Percentiles rank a stretch among this genome's conserved stretches.
These are phyloP conservation scores for Huntiella moniliformis DNA, from an alignment of 2,329 filamentous ascomycete species.

Conservation along the genomic window DNA sequence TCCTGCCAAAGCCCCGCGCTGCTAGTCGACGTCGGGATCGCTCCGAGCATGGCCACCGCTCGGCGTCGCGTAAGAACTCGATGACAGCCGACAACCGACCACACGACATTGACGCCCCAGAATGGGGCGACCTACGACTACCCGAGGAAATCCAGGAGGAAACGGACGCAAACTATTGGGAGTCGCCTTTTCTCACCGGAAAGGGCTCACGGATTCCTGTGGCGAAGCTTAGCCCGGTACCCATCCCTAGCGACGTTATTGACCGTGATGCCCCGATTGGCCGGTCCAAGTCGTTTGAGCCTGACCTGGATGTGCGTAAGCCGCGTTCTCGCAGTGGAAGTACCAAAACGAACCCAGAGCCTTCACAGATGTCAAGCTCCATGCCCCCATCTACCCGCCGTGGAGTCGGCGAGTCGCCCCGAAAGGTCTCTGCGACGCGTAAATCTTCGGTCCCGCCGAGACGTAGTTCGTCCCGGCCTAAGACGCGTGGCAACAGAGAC, in stretches of 20 bases:
- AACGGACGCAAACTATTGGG: conserved; percentile 31
- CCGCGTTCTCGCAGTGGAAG: conserved; percentile 54
- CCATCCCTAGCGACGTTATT: conserved; percentile 51
- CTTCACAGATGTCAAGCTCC: conserved; percentile 4
- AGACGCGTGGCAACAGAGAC: conserved; percentile 24
- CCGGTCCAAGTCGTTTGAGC: conserved; percentile 21
- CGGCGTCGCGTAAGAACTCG: conserved; percentile 17
- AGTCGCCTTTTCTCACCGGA: conserved; percentile 17
- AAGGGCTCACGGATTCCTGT: conserved; percentile 74
- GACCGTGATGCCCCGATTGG: conserved; percentile 54
- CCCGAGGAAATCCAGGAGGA: conserved; percentile 59
- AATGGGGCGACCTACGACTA: conserved; percentile 50
- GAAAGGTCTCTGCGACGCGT: conserved; percentile 17
- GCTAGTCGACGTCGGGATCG: conserved; percentile 25
- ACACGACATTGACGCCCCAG: conserved; percentile 24
- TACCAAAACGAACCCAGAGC: conserved; percentile 25
- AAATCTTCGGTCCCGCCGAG: conserved; percentile 29
- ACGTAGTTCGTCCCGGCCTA: conserved; percentile 17
- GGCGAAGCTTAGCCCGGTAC: conserved; percentile 58
- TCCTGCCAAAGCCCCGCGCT: conserved; percentile 34
- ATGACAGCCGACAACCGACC: conserved; percentile 21
- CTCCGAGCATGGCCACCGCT: conserved; percentile 10
- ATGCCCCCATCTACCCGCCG: conserved; percentile 7
- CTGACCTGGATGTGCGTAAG: conserved; percentile 31
- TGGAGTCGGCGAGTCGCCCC: conserved; percentile 7